Evolutionary conservation across 139 green algal species (phyloP).

Genomic region (Mychonastes homosphaera): DNA sequence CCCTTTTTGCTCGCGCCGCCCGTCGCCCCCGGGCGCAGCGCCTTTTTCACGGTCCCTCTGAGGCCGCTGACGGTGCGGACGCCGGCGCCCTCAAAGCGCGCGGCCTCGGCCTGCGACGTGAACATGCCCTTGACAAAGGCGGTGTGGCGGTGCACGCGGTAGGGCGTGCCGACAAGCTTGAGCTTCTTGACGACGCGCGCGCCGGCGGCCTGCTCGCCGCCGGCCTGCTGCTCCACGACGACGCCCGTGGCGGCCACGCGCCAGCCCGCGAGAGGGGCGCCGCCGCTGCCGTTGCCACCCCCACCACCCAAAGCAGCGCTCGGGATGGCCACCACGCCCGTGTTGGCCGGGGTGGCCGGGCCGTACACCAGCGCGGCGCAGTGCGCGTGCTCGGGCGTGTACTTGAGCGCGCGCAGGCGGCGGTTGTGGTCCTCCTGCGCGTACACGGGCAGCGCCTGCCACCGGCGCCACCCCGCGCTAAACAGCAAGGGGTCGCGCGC

Average conservation of each 20-base stretch:
- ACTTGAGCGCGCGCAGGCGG: conserved; percentile 86
- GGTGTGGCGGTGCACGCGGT: conserved; percentile 79
- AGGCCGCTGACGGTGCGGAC: conserved; percentile 89
- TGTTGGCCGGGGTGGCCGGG: conserved; percentile 77
- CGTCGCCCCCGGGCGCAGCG: conserved; percentile 27
- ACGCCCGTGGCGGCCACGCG: conserved; percentile 86
- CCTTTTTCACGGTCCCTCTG: conserved; percentile 94
- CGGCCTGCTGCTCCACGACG: conserved; percentile 78
- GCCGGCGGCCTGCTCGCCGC: conserved; percentile 77
- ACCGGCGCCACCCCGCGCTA: conserved; percentile 84
- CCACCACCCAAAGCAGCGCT: conserved; percentile 21
- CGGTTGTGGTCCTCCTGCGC: conserved; percentile 81
- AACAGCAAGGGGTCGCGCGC: conserved; percentile 88
- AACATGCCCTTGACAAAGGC: conserved; percentile 95
- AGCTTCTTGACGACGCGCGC: conserved; percentile 85
- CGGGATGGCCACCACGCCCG: conserved; percentile 57
- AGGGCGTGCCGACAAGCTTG: conserved; percentile 77
- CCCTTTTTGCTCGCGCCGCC: neutral
- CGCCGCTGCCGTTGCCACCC: conserved; percentile 12
- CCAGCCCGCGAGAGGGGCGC: conserved; percentile 39
- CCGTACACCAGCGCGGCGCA: conserved; percentile 74
- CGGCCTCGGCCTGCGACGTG: conserved; percentile 51
- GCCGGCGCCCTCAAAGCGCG: conserved; percentile 74
- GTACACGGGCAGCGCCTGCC: conserved; percentile 76
- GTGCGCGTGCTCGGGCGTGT: conserved; percentile 97